Evolutionary conservation across 2,329 filamentous ascomycete species (phyloP).

Genomic region (Alternaria alternata): DNA sequence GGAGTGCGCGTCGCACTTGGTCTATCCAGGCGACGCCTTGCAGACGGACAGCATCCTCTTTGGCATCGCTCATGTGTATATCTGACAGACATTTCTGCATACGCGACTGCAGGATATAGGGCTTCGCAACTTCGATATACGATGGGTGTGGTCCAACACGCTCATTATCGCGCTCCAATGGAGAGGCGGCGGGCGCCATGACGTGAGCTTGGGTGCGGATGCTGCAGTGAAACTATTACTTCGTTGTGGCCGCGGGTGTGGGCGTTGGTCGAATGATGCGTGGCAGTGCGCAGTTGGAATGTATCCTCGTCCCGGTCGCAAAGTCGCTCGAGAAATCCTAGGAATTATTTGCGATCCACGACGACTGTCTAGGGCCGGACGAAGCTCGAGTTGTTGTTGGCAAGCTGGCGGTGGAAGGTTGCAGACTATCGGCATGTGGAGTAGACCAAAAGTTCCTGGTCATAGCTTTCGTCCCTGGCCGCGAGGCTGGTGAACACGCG

Average conservation of each 20-base stretch:
- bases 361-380: too few species aligned
- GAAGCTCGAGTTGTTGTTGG: neutral
- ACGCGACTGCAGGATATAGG: slow-evolving; percentile 83
- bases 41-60: slow-evolving; percentile 81
- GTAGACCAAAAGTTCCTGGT: slow-evolving; percentile 24
- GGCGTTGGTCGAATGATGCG: neutral
- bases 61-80: slow-evolving; percentile 75
- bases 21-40: slow-evolving; percentile 92
- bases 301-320: neutral
- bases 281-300: neutral
- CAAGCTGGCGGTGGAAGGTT: neutral
- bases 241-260: neutral
- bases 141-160: slow-evolving; percentile 65
- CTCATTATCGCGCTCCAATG: slow-evolving; percentile 32
- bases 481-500: neutral
- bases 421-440: slow-evolving; percentile 15
- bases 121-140: slow-evolving; percentile 70
- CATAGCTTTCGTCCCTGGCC: slow-evolving; percentile 25
- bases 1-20: slow-evolving; percentile 77
- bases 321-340: neutral
- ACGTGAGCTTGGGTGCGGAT: neutral
- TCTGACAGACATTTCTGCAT: slow-evolving; percentile 76
- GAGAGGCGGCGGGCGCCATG: slow-evolving; percentile 46
- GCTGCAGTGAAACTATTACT: neutral
- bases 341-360: neutral